Evolutionary conservation across 257 asterid genomes (phyloP).

Genomic region (Capsicum baccatum): DNA sequence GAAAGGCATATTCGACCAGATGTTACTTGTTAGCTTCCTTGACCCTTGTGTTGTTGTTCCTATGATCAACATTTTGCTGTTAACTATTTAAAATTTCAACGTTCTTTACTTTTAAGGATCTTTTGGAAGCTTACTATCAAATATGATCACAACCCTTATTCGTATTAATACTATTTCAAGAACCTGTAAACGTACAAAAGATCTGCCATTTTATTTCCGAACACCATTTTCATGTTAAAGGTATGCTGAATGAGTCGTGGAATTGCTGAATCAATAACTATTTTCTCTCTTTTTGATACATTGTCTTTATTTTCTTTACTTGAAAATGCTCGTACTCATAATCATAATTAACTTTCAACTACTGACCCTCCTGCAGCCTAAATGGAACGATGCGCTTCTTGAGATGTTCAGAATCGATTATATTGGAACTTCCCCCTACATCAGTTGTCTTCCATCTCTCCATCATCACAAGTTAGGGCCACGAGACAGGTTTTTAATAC

Average conservation of each 20-base stretch:
- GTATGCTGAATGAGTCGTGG: not conserved
- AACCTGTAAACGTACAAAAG: not conserved
- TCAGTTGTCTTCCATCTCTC: slow-evolving; percentile 77
- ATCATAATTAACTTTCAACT: not conserved
- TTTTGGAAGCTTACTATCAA: not conserved
- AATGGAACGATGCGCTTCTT: slow-evolving; percentile 89
- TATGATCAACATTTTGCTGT: slow-evolving; percentile 35
- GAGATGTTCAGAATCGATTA: slow-evolving; percentile 85
- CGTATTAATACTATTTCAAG: not conserved
- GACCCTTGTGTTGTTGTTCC: not conserved
- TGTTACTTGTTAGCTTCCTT: slow-evolving; percentile 28
- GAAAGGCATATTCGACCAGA: slow-evolving; percentile 44
- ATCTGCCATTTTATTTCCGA: not conserved
- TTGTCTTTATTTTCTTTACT: not conserved
- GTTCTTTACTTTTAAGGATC: not conserved
- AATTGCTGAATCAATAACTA: not conserved
- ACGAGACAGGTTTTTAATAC: slow-evolving; percentile 72
- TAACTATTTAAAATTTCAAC: slow-evolving; percentile 19
- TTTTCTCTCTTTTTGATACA: slow-evolving; percentile 1
- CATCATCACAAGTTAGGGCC: slow-evolving; percentile 77
- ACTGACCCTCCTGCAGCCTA: slow-evolving; percentile 66
- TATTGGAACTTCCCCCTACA: slow-evolving; percentile 68
- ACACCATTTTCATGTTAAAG: not conserved
- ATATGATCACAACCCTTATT: not conserved
- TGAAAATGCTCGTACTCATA: not conserved